phyloP scores from a whole-genome alignment of 2,329 filamentous ascomycete species.

The Colletotrichum noveboracense region DNA sequence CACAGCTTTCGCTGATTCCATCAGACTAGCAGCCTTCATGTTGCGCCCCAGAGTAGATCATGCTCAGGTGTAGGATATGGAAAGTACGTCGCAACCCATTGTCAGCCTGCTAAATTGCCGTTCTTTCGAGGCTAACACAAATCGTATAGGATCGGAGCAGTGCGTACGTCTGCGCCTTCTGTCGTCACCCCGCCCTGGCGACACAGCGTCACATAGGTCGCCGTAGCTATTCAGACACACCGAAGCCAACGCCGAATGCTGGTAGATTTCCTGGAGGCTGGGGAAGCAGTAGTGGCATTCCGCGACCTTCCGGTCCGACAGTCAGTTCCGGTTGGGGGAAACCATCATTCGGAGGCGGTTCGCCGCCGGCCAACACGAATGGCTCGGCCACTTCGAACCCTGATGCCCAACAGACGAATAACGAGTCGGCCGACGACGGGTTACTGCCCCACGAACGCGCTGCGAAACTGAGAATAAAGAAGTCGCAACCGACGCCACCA shows the following conservation, averaged over 20 bases:
- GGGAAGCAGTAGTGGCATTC: neutral
- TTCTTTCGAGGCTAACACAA: constrained; percentile 6
- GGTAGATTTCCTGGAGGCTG: neutral
- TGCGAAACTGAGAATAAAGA: constrained; percentile 32
- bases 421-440: neutral
- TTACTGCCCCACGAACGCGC: constrained; percentile 44
- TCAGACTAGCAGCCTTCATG: constrained; percentile 6
- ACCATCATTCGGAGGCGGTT: neutral
- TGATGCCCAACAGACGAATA: neutral
- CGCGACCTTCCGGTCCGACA: neutral
- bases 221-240: constrained; percentile 17
- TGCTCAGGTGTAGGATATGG: constrained; percentile 48
- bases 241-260: neutral
- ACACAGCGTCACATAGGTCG: neutral
- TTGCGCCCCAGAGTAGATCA: constrained; percentile 26
- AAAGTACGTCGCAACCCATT: constrained; percentile 34
- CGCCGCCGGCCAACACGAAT: neutral
- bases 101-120: neutral
- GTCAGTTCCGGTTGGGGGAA: constrained; percentile 8
- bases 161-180: constrained; percentile 46
- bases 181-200: constrained; percentile 30
- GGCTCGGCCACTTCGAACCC: neutral
- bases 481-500: neutral
- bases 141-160: constrained; percentile 37
- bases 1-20: neutral